Base-by-base conservation (phyloP, 2,329 filamentous ascomycete genomes). In the Ophiostoma tasmaniense region DNA sequence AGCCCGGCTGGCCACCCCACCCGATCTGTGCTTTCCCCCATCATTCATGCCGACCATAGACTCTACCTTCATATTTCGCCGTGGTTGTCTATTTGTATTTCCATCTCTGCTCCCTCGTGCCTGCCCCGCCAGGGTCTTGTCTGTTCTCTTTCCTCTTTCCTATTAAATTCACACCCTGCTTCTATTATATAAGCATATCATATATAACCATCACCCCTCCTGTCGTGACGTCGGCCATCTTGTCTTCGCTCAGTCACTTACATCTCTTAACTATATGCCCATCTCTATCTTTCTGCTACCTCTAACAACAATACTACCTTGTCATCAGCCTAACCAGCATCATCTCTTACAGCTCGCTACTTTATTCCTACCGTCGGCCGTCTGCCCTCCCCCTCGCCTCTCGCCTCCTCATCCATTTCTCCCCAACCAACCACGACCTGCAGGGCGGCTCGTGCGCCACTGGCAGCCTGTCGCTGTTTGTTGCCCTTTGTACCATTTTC, bases 111-210 rank as follows among this genome's bases (percentile, higher is more conserved):
- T 45, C 42, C 59, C 50, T 65, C 62, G 35, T 66, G 45, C 68
- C 42, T 67, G 59, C 68, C 68, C 66, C 61, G 59, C 68, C 68
- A 67, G 59, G 55, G 65, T 64, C 65, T 42, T 42, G 55, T 64
- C 65, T 22, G 33, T 35, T 22, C 20, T 66, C n/a, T 50, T 20
- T 50, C 37, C 14, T 52, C 42, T 28, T n/a, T 33, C 28, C 30
- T 61, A 20, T 22, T 35, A 39, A 28, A 59, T 25, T 52, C n/a
- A 28, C 20, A 22, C n/a, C 13, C 25, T 25, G 22, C 50, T 3
- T 55, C 50, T 10, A 55, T 22, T 22, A 55, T 55, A 55, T 55
- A 55, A 22, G 50, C 22, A 55, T 55, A 55, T 6, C n/a, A 55
- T 25, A 55, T 55, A 55, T 55, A 55, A 55, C 7, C 50, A 55